Conservation (phyloP, 2,329 filamentous ascomycete genomes). For the Ophiostoma australiae region DNA sequence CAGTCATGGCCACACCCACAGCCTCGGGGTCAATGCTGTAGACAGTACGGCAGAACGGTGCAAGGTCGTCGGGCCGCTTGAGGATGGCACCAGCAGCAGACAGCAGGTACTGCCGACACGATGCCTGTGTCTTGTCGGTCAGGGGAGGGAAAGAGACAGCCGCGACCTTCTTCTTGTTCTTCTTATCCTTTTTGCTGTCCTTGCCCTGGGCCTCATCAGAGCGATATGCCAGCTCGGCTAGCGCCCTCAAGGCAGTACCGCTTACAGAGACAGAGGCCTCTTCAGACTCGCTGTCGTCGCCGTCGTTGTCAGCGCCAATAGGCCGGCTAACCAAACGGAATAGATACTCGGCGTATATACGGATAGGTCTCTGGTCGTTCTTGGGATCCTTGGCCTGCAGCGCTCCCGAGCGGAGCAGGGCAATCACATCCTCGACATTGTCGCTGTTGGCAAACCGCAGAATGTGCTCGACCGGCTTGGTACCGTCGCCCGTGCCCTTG, state of each 20-base stretch:
- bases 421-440: conserved; percentile 51
- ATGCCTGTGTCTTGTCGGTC: conserved; percentile 50
- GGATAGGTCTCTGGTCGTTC: conserved; percentile 42
- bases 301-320: conserved; percentile 30
- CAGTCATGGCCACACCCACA: conserved; percentile 51
- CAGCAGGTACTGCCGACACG: conserved; percentile 53
- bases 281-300: conserved; percentile 31
- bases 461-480: conserved; percentile 75
- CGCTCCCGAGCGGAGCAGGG: conserved; percentile 41
- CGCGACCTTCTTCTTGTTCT: conserved; percentile 16
- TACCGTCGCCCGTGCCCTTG: conserved; percentile 45
- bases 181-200: not conserved
- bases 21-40: conserved; percentile 49
- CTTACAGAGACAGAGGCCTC: conserved; percentile 33
- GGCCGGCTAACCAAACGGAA: conserved; percentile 47
- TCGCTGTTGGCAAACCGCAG: conserved; percentile 55
- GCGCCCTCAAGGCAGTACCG: conserved; percentile 45
- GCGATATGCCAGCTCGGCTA: conserved; percentile 53
- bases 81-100: conserved; percentile 56
- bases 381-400: conserved; percentile 31
- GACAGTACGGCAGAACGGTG: conserved; percentile 50
- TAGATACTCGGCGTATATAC: conserved; percentile 51
- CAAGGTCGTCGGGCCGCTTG: conserved; percentile 49
- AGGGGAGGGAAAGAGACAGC: conserved; percentile 40
- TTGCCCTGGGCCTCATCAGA: conserved; percentile 31